Percentiles rank a stretch among this genome's conserved stretches.
Conservation (phyloP, 805 yeast species). For the Yamadazyma phyllophila region DNA sequence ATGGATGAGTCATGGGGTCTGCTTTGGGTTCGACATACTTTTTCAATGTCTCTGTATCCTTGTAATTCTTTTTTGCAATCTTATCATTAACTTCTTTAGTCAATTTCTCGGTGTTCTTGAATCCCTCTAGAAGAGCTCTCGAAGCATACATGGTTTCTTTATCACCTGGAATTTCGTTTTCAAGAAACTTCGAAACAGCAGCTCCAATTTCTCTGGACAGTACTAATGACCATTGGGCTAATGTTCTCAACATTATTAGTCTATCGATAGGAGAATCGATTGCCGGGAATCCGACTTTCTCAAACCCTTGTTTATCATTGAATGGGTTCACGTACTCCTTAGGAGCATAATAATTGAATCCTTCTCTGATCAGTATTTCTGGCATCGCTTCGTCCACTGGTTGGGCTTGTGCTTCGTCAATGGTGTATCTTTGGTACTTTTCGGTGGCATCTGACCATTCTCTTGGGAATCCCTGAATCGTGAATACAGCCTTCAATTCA, state of each 20-base stretch:
- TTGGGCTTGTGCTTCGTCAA: constrained; percentile 1
- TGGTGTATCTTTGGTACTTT: constrained; percentile 7
- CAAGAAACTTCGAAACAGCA: constrained; percentile 21
- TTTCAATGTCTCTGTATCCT: constrained; percentile 17
- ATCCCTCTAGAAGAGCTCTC: constrained; percentile 35
- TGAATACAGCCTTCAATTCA: constrained; percentile 30
- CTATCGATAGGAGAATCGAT: constrained; percentile 31
- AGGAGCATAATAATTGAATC: constrained; percentile 8
- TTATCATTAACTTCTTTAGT: constrained; percentile 32
- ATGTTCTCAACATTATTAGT: constrained; percentile 32
- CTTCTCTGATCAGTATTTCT: constrained; percentile 11
- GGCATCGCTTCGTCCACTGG: constrained; percentile 11
- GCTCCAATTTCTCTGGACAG: constrained; percentile 29
- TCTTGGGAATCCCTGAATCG: constrained; percentile 32
- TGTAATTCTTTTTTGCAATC: constrained; percentile 24
- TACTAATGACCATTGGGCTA: constrained; percentile 37
- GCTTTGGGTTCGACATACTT: constrained; percentile 40
- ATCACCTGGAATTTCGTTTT: constrained; percentile 36
- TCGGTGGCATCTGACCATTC: constrained; percentile 34
- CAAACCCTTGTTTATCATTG: constrained; percentile 24
- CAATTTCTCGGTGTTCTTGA: constrained; percentile 27
- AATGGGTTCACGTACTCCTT: constrained; percentile 18
- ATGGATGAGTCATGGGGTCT: constrained; percentile 32
- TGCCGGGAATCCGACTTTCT: constrained; percentile 31
- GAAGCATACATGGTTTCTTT: constrained; percentile 37